Base-by-base conservation (phyloP, 306 rosid genomes). In the Abrus precatorius region DNA sequence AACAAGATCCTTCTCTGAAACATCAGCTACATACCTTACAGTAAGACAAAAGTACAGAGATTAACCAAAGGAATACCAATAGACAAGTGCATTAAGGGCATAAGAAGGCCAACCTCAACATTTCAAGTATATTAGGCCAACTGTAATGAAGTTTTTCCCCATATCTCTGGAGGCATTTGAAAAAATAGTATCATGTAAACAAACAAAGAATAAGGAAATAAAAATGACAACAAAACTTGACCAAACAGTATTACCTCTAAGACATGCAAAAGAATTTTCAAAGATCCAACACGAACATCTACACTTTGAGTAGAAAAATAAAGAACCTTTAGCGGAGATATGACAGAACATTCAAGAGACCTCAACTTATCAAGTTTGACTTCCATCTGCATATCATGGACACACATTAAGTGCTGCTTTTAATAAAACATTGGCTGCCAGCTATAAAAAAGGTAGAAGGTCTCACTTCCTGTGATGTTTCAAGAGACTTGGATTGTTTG, bases 231-330 rank as follows among this genome's bases (percentile, higher is more conserved):
- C 57, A 53, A 80, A 75, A 69, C 28, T 52, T 75, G 77, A 82
- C 57, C 61, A 74, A 49, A 53, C 36, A 86, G 71, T 34, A 47
- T 81, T 88, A 95, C 99, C 99, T 95, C 99, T 69, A 93, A 87
- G 85, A 89, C 94, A 88, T 95, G 99, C 85, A 92, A 93, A 69
- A 95, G 99, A 88, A 95, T 92, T 88, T 91, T 95, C 87, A 95
- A 85, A 62, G 99, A 92, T 66, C 99, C 97, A 82, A 82, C 69
- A 74, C 87, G 97, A 44, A 88, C 89, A 84, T 93, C 99, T 79
- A 88, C 80, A 79, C 86, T 90, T 84, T 91, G 90, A 75, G 90
- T 87, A 82, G 99, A 91, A 80, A 85, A 87, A 84, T 93, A 95
- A 48, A 95, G 97, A 89, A 88, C 89, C 88, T 90, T 87, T 10